Base-by-base conservation (phyloP, 1,284 basidiomycete genomes). In the Microbotryomycetes sp. region DNA sequence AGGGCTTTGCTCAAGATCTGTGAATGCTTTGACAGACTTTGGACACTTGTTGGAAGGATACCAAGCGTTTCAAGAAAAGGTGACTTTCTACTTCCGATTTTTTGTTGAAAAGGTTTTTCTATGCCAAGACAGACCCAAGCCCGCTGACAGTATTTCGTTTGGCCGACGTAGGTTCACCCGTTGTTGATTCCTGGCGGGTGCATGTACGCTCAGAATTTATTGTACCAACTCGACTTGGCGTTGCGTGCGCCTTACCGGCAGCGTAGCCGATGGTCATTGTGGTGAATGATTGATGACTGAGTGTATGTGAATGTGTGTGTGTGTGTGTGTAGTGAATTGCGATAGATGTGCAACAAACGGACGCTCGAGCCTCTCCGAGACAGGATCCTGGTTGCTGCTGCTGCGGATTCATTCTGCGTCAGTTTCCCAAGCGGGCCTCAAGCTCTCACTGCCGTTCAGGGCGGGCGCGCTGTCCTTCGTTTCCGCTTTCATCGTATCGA, bases 181-280 rank as follows among this genome's bases (percentile, higher is more conserved):
- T 51, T 68, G 4, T 52, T 66, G n/a, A 49, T 66, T 1, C 67
- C 67, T 1, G 67, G 67, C 3, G 67, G 67, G 2, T 55, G 61
- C 16, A 45, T 62, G 11, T 68, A 68, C 51, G 64, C 64, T 16
- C 61, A 66, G 28, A 66, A 66, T 49, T 24, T 68, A 7, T 21
- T 68, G 49, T 56, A 72, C 48, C 72, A 72, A 59, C 56, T 73
- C 52, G 54, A 59, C 50, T 9, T 68, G 45, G 61, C 68, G 59
- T 24, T 56, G 29, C 30, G 35, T 11, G 35, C 35, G 9, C 35
- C 35, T 11, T 41, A 41, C 18, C 35, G 35, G 18, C 35, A 41
- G 18, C 35, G 11, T 18, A 41, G 18, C 9, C 18, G 11, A 11
- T 41, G 35, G 35, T 41, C 35, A 11, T 41, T 41, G 35, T 41